Base-by-base conservation (phyloP, 495 filamentous ascomycete genomes). In the Hyaloscypha hepaticicola region DNA sequence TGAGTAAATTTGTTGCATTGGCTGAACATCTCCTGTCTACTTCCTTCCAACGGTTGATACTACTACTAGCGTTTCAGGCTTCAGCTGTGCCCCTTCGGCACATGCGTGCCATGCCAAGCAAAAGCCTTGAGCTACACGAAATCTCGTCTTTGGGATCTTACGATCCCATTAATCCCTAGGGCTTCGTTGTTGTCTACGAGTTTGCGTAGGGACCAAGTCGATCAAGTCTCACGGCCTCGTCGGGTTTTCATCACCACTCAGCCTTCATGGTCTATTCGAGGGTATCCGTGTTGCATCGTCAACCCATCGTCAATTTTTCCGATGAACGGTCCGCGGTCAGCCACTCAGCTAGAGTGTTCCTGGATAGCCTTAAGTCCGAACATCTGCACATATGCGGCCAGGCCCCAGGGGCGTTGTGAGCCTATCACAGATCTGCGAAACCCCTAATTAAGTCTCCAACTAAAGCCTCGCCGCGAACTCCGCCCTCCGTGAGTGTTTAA, bases 391-490 rank as follows among this genome's bases (percentile, higher is more conserved):
- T 11, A 45, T n/a, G n/a, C n/a, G n/a, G n/a, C n/a, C n/a, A 45
- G 38, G 12, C 11, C 12, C 12, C 38, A 45, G 38, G 38, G 38
- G 16, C 16, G 38, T 16, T 19, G 38, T 3, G 4, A 16, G 38
- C 59, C 48, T 31, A 61, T 33, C 59, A 31, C 1, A 52, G 4
- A 49, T 6, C 60, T 50, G 9, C 31, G 9, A 28, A n/a, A 49
- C 56, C 63, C 57, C 56, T 66, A 6, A 19, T 51, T 21, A 49
- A 38, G 12, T 49, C 48, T 24, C n/a, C 16, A 51, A 25, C 41
- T 58, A 51, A 64, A 64, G 61, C 55, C 63, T 22, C 59, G 5
- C 52, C 53, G 31, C 27, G 26, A 33, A 41, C 63, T 66, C 34
- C 57, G 57, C 63, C 22, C 51, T 55, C 3, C 26, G 25, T 26